These are phyloP conservation scores for Aspergillus pseudoviridinutans DNA, from an alignment of 2,329 filamentous ascomycete genomes.

Conservation along the genomic window DNA sequence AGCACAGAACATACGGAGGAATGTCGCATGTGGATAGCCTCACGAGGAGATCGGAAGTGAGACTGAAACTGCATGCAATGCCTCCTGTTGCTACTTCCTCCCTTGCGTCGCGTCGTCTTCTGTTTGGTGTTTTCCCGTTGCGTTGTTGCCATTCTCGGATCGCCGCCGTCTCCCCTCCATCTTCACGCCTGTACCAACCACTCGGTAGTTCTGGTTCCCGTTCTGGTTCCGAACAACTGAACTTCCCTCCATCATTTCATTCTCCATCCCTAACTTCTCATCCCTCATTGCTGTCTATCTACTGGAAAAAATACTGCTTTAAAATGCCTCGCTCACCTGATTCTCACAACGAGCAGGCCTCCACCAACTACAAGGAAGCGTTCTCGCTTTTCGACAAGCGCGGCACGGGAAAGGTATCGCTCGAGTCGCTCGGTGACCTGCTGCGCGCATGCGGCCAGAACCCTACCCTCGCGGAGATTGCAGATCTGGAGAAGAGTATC, in stretches of 20 bases:
- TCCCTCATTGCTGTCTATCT: constrained; percentile 1
- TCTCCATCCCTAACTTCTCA: not conserved
- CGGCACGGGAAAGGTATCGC: constrained; percentile 84
- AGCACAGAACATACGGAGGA: not conserved
- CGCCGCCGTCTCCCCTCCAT: not conserved
- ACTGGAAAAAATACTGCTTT: constrained; percentile 12
- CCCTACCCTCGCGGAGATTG: constrained; percentile 88
- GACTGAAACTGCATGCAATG: not conserved
- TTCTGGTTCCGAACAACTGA: not conserved
- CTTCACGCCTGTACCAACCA: not conserved
- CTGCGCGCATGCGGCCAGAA: constrained; percentile 97
- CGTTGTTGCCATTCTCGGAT: not conserved
- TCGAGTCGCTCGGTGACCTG: constrained; percentile 85
- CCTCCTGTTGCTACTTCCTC: constrained; percentile 3
- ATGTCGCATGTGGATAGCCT: not conserved
- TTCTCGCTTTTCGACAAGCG: constrained; percentile 99
- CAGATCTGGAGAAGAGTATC: constrained; percentile 84
- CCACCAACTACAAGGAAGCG: constrained; percentile 99
- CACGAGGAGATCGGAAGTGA: not conserved
- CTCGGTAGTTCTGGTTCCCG: not conserved
- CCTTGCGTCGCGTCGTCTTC: constrained; percentile 8
- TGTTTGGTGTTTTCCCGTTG: constrained; percentile 1
- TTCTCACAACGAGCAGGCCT: constrained; percentile 50
- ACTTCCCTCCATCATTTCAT: not conserved
- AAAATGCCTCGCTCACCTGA: constrained; percentile 24